Percentiles rank a stretch among this genome's conserved stretches.
Conservation (phyloP, 176 grass and related monocot species). For the Eleusine indica region DNA sequence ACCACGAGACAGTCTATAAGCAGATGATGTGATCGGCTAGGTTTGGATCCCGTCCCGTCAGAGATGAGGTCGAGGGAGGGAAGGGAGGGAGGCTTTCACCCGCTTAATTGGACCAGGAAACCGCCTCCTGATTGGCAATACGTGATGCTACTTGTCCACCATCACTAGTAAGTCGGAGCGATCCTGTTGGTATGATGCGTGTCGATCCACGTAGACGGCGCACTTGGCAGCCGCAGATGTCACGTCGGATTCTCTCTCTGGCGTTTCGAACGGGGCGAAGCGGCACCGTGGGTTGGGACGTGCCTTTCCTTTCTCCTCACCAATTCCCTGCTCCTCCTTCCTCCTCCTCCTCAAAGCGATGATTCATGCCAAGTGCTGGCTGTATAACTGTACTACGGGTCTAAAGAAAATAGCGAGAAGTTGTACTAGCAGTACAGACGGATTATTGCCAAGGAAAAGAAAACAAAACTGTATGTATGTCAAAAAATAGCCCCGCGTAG, state of each 20-base stretch:
- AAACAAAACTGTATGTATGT: not conserved
- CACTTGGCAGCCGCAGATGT: not conserved
- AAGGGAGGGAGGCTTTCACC: not conserved
- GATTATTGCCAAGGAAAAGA: not conserved
- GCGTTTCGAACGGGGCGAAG: not conserved
- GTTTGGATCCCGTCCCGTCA: constrained; percentile 18
- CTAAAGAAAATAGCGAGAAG: too few species aligned
- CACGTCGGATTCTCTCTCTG: not conserved
- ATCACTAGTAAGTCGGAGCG: not conserved
- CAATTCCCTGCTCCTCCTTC: not conserved
- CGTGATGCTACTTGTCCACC: not conserved
- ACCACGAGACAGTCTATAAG: not conserved
- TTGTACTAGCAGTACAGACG: not conserved
- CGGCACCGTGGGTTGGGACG: not conserved
- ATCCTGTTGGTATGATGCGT: not conserved
- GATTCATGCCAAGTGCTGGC: not conserved
- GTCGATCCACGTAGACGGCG: not conserved
- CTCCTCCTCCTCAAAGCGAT: not conserved
- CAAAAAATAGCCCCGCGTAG: not conserved
- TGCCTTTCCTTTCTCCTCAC: not conserved
- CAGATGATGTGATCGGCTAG: not conserved
- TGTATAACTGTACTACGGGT: too few species aligned
- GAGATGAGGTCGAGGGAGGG: not conserved
- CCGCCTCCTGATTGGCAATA: not conserved
- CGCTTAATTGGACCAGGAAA: not conserved